Conservation (phyloP, 1,139 yeast species). For the Pichia sp. region DNA sequence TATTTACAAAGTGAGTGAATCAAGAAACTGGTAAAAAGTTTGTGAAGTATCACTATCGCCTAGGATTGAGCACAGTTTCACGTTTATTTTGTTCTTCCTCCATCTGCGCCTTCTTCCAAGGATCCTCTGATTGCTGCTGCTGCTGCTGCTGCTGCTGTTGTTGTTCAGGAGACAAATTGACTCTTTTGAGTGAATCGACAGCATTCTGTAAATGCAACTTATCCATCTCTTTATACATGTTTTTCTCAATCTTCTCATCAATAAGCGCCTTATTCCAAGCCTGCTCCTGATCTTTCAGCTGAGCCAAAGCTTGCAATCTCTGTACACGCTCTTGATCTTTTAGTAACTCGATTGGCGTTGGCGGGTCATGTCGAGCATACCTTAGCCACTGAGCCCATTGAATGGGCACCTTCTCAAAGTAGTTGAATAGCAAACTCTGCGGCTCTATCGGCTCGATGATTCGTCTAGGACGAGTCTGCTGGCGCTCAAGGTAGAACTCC, state of each 20-base stretch:
- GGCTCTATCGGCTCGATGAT: conserved; percentile 42
- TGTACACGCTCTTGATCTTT: conserved; percentile 52
- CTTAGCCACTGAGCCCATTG: conserved; percentile 84
- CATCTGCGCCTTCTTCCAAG: conserved; percentile 3
- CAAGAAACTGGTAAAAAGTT: too few relatives aligned
- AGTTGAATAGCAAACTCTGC: conserved; percentile 41
- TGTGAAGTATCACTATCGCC: too few relatives aligned
- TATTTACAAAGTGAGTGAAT: too few relatives aligned
- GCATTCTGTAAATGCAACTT: conserved; percentile 5
- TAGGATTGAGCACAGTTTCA: neutral
- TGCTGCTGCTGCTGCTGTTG: neutral
- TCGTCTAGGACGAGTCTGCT: conserved; percentile 36
- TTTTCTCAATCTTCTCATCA: conserved; percentile 15
- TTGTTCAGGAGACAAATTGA: conserved; percentile 1
- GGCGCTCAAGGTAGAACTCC: conserved; percentile 58
- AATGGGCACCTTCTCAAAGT: conserved; percentile 47
- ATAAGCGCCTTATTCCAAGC: conserved; percentile 13
- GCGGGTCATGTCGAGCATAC: conserved; percentile 51
- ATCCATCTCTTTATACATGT: conserved; percentile 18
- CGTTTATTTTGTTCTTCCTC: neutral
- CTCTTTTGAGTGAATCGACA: conserved; percentile 5
- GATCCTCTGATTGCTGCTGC: conserved; percentile 1
- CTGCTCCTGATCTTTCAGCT: conserved; percentile 52
- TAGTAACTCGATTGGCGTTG: conserved; percentile 54
- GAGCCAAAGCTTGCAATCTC: conserved; percentile 48